Base-by-base conservation (phyloP, 73 alveolate species). In the Uronychia setigera region DNA sequence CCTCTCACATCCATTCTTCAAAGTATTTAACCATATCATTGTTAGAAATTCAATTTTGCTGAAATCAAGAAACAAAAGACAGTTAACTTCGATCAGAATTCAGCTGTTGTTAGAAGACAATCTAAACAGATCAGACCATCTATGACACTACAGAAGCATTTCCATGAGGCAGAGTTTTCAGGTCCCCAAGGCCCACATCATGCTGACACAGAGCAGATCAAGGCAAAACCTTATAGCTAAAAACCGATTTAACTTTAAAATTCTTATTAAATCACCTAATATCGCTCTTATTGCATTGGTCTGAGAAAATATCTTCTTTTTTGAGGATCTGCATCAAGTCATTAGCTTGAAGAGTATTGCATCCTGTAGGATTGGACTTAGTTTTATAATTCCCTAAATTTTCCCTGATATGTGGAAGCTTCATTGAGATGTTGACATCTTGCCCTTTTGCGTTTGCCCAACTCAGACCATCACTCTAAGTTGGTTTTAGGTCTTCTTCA, bases 131-230 rank as follows among this genome's bases (percentile, higher is more conserved):
- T n/a, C 67, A 46, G n/a, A 19, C 67, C n/a, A 46, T 46, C n/a
- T n/a, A n/a, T 46, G 67, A 5, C 5, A 5, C 67, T 46, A 19
- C 5, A 46, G 19, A 46, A 46, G 67, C 67, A 46, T 19, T 46
- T 46, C 19, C 67, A 46, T 19, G 67, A 46, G 5, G 67, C 67
- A 46, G 67, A 46, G n/a, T 46, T 46, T 46, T 46, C 67, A 46
- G 67, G 19, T 46, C 67, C 67, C 67, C 19, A 46, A 46, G 67
- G 67, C 67, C n/a, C n/a, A n/a, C n/a, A n/a, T n/a, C n/a, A n/a
- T n/a, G n/a, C n/a, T n/a, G n/a, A n/a, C n/a, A n/a, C n/a, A n/a
- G n/a, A n/a, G n/a, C n/a, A n/a, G n/a, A n/a, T n/a, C n/a, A n/a
- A n/a, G n/a, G n/a, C n/a, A n/a, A n/a, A n/a, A n/a, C 19, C 19